phyloP scores from a whole-genome alignment of 805 yeast genomes.

The Suhomyces sp. region DNA sequence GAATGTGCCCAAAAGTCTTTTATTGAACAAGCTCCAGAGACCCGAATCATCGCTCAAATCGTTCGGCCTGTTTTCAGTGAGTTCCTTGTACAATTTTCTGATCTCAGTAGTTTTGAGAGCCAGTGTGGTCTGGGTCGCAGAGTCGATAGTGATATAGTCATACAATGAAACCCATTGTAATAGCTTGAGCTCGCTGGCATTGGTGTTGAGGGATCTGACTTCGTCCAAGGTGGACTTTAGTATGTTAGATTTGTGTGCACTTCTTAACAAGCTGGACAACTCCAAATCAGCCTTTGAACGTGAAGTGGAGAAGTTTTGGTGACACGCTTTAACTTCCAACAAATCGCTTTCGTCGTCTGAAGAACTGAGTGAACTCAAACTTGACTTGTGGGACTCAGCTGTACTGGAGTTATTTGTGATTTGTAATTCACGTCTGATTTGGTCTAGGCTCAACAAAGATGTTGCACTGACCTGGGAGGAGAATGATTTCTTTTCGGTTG shows the following conservation, averaged over 20 bases:
- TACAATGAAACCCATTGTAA: slow-evolving; percentile 33
- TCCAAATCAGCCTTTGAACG: not conserved
- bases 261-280: slow-evolving; percentile 2
- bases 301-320: not conserved
- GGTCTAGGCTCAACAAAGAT: slow-evolving; percentile 13
- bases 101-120: slow-evolving; percentile 5
- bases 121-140: slow-evolving; percentile 1
- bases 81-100: slow-evolving; percentile 10
- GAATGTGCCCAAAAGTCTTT: not conserved
- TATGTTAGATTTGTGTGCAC: slow-evolving; percentile 5
- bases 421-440: slow-evolving; percentile 8
- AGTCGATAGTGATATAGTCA: slow-evolving; percentile 27
- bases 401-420: not conserved
- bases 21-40: not conserved
- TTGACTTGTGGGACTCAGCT: slow-evolving; percentile 3
- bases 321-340: slow-evolving; percentile 1
- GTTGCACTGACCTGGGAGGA: slow-evolving; percentile 14
- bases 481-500: slow-evolving; percentile 13
- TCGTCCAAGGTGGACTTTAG: slow-evolving; percentile 4
- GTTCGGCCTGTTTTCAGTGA: not conserved
- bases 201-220: slow-evolving; percentile 1
- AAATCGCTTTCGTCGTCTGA: slow-evolving; percentile 23
- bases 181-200: slow-evolving; percentile 36
- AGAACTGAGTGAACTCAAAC: slow-evolving; percentile 14
- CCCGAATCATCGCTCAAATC: not conserved